These are phyloP conservation scores for Gentiana straminea DNA, from an alignment of 257 asterid species.

Conservation along the genomic window DNA sequence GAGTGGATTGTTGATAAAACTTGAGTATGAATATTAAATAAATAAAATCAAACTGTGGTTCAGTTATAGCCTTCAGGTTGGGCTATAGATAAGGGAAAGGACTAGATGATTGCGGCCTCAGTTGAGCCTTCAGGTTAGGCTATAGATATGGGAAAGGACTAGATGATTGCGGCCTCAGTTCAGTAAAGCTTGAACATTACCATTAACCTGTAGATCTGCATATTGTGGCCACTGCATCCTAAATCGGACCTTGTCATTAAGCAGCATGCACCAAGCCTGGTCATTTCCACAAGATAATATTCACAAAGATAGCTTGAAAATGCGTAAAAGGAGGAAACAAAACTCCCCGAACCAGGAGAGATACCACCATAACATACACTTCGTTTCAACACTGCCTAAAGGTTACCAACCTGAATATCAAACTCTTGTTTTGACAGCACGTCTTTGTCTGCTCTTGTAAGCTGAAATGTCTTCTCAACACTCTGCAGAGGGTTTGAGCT, in stretches of 20 bases:
- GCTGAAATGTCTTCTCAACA: constrained; percentile 80
- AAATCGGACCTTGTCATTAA: constrained; percentile 83
- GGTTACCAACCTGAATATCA: constrained; percentile 76
- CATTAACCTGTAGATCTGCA: constrained; percentile 90
- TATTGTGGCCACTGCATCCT: constrained; percentile 98
- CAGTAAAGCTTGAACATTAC: constrained; percentile 27
- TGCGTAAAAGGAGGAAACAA: too few relatives aligned
- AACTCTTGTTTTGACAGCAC: constrained; percentile 65
- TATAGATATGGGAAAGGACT: too few relatives aligned
- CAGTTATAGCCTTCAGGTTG: too few relatives aligned
- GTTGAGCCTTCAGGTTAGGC: too few relatives aligned
- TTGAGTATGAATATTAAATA: too few relatives aligned
- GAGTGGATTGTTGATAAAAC: too few relatives aligned
- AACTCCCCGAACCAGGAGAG: too few relatives aligned
- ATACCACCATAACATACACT: background rate
- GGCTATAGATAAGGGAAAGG: too few relatives aligned
- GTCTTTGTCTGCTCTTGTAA: constrained; percentile 75
- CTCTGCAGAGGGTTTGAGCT: constrained; percentile 80
- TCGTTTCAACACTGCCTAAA: too few relatives aligned
- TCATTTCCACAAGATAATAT: constrained; percentile 2
- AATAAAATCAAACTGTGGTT: too few relatives aligned
- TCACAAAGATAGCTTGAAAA: too few relatives aligned
- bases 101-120: background rate
- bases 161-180: background rate
- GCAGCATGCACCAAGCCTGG: constrained; percentile 97